Conservation (phyloP, 805 yeast species). For the Scheffersomyces lignosus region DNA sequence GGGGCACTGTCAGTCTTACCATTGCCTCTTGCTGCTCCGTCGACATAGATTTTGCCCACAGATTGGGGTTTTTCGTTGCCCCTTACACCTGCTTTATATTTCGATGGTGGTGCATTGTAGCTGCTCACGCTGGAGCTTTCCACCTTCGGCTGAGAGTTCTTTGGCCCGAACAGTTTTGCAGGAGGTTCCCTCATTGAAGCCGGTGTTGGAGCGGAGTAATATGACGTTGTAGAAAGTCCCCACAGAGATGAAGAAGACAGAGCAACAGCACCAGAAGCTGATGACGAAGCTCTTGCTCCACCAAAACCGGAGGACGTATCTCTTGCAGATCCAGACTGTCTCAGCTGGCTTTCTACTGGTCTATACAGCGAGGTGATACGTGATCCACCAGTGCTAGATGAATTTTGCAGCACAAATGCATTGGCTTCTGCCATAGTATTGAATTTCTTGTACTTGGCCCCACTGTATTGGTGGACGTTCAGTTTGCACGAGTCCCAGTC, state of each 20-base stretch:
- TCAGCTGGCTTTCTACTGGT: not conserved
- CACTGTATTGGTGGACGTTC: slow-evolving; percentile 55
- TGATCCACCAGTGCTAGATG: not conserved
- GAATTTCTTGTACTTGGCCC: slow-evolving; percentile 62
- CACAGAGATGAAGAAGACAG: slow-evolving; percentile 6
- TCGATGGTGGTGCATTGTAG: slow-evolving; percentile 1
- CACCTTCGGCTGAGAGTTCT: too few species aligned
- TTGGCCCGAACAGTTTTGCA: too few species aligned
- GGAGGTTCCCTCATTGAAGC: too few species aligned
- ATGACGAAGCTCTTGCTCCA: slow-evolving; percentile 2
- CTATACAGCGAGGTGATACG: not conserved
- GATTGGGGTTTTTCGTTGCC: slow-evolving; percentile 1
- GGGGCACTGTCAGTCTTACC: slow-evolving; percentile 41
- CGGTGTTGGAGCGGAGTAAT: not conserved
- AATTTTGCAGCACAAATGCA: not conserved
- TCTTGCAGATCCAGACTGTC: not conserved
- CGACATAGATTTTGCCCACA: slow-evolving; percentile 53
- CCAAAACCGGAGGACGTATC: too few species aligned
- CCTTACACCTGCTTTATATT: slow-evolving; percentile 1
- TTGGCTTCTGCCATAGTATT: slow-evolving; percentile 47
- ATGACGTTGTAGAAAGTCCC: not conserved
- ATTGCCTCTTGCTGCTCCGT: slow-evolving; percentile 72
- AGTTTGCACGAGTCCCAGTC: slow-evolving; percentile 59
- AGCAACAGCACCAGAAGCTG: slow-evolving; percentile 4
- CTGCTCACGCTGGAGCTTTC: not conserved